These are phyloP conservation scores for Candida sonorensis DNA, from an alignment of 805 yeast species.

Conservation along the genomic window DNA sequence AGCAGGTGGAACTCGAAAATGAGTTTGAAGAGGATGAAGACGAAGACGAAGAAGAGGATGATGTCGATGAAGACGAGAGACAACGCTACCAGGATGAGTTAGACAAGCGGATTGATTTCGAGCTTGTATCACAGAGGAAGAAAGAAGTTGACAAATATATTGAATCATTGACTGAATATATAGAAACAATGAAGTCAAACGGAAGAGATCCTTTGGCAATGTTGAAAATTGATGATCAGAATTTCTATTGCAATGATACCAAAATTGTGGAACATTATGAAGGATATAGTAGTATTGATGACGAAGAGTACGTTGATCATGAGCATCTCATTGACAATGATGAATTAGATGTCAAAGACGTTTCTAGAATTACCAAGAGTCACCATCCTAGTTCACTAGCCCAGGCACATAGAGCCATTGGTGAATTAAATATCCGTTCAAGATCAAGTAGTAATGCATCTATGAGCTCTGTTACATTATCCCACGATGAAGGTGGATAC, in stretches of 20 bases:
- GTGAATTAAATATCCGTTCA: not conserved
- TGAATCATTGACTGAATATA: conserved; percentile 5
- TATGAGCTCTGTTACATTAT: conserved; percentile 7
- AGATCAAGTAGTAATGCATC: conserved; percentile 4
- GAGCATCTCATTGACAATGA: too few species aligned
- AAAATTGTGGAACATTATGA: not conserved
- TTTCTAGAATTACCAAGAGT: too few species aligned
- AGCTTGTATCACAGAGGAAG: too few species aligned
- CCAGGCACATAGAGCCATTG: too few species aligned
- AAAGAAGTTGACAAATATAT: conserved; percentile 9
- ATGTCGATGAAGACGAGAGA: conserved; percentile 1
- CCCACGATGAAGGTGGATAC: conserved; percentile 15
- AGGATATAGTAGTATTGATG: too few species aligned
- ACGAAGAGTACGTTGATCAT: conserved; percentile 1
- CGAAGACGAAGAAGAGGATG: conserved; percentile 10
- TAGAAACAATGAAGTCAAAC: conserved; percentile 2
- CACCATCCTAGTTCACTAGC: too few species aligned
- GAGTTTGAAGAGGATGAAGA: conserved; percentile 15
- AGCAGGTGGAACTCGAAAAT: conserved; percentile 8
- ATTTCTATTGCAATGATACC: conserved; percentile 11
- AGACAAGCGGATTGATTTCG: not conserved
- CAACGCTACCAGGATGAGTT: not conserved
- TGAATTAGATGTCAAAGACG: too few species aligned
- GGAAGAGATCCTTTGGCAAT: conserved; percentile 13
- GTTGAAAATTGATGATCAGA: conserved; percentile 15